Evolutionary conservation across 345 rosid genomes (phyloP).

Genomic region (Ailanthus altissimus): DNA sequence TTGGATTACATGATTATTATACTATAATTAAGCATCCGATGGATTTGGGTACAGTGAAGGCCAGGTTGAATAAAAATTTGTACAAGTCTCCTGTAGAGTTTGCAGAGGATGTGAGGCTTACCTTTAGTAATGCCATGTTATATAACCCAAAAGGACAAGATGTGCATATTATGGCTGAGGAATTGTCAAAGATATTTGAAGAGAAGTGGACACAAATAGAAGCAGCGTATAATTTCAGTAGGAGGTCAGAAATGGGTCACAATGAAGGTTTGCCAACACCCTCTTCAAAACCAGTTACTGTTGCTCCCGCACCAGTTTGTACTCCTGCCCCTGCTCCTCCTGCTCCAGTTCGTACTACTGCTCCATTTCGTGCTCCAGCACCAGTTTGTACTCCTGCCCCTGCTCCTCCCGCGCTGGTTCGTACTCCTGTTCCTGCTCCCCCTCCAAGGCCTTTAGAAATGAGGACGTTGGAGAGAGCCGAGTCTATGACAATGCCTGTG

Average conservation of each 20-base stretch:
- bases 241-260: constrained; percentile 30
- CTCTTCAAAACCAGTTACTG: constrained; percentile 32
- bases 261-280: constrained; percentile 31
- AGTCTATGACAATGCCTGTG: constrained; percentile 40
- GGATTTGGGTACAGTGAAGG: constrained; percentile 92
- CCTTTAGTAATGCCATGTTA: constrained; percentile 79
- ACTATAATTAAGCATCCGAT: constrained; percentile 75
- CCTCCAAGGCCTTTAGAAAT: constrained; percentile 26
- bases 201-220: constrained; percentile 60
- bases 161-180: constrained; percentile 73
- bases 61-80: constrained; percentile 57
- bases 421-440: constrained; percentile 17
- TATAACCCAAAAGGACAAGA: constrained; percentile 90
- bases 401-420: no score
- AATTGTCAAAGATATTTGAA: constrained; percentile 59
- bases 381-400: not conserved
- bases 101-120: constrained; percentile 82
- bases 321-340: constrained; percentile 10
- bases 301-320: constrained; percentile 24
- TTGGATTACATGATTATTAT: constrained; percentile 76
- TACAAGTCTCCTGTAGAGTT: constrained; percentile 74
- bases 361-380: not conserved
- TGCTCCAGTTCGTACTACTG: not conserved
- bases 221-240: constrained; percentile 36
- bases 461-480: constrained; percentile 44